Percentiles rank a stretch among this genome's conserved stretches.
phyloP scores from a whole-genome alignment of 1,284 basidiomycete genomes.

The Jaminaea rosea region DNA sequence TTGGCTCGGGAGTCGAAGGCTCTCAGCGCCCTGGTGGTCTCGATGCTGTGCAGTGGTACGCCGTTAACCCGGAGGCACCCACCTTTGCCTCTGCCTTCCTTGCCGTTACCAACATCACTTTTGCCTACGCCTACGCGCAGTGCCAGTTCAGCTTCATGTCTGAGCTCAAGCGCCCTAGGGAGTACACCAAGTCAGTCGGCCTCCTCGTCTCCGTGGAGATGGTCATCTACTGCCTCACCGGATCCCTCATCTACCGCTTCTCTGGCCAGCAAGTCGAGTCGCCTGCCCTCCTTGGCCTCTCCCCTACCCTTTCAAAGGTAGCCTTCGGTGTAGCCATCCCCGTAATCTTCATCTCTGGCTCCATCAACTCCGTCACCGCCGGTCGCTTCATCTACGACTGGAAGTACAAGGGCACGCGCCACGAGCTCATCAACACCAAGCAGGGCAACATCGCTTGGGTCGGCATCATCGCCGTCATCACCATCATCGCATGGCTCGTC shows the following conservation, averaged over 20 bases:
- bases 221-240: conserved; percentile 36
- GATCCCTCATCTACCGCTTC: conserved; percentile 33
- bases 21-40: conserved; percentile 11
- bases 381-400: conserved; percentile 27
- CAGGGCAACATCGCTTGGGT: conserved; percentile 33
- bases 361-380: conserved; percentile 36
- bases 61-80: conserved; percentile 18
- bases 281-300: conserved; percentile 27
- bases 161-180: conserved; percentile 32
- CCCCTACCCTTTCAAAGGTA: conserved; percentile 26
- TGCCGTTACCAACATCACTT: conserved; percentile 32
- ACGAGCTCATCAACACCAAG: conserved; percentile 31
- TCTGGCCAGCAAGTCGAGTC: conserved; percentile 24
- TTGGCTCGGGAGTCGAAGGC: conserved; percentile 27
- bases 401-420: conserved; percentile 24
- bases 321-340: conserved; percentile 33
- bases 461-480: conserved; percentile 10
- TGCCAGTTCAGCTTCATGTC: conserved; percentile 35
- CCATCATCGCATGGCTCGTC: conserved; percentile 23
- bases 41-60: conserved; percentile 20
- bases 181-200: conserved; percentile 32
- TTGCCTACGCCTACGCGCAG: conserved; percentile 39
- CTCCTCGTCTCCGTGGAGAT: conserved; percentile 32
- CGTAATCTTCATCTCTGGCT: conserved; percentile 39
- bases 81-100: conserved; percentile 18